phyloP scores from a whole-genome alignment of 805 yeast species.

The Wickerhamomyces bisporus region DNA sequence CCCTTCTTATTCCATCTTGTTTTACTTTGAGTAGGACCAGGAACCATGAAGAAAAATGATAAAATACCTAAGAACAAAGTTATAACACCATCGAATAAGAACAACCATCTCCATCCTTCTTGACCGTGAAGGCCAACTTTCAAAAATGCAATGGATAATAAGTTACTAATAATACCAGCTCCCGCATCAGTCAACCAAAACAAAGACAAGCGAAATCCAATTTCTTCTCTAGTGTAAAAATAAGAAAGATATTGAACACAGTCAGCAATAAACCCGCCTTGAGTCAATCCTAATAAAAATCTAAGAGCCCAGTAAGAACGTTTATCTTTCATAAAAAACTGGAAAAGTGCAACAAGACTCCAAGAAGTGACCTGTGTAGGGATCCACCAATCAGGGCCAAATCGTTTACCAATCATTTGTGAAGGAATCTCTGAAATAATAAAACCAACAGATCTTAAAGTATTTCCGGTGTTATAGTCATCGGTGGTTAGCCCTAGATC shows the following conservation, averaged over 20 bases:
- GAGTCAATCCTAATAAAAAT: conserved; percentile 46
- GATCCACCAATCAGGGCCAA: conserved; percentile 59
- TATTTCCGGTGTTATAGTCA: conserved; percentile 54
- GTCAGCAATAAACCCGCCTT: conserved; percentile 69
- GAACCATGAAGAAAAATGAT: conserved; percentile 46
- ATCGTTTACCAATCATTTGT: conserved; percentile 51
- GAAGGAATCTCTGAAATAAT: conserved; percentile 64
- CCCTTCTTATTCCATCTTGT: conserved; percentile 45
- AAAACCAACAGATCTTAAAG: conserved; percentile 39
- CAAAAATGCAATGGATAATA: conserved; percentile 51
- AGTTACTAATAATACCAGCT: conserved; percentile 40
- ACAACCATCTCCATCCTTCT: conserved; percentile 65
- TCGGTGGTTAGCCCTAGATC: conserved; percentile 48
- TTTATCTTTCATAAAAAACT: conserved; percentile 37
- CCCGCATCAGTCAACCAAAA: conserved; percentile 54
- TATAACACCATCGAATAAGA: conserved; percentile 56
- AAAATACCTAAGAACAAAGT: conserved; percentile 50
- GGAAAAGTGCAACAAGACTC: conserved; percentile 51
- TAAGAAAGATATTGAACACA: conserved; percentile 59
- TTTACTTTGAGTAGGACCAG: conserved; percentile 51
- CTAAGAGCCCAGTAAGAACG: conserved; percentile 42
- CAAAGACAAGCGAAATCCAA: conserved; percentile 52
- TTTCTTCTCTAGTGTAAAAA: conserved; percentile 56
- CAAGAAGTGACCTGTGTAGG: conserved; percentile 53
- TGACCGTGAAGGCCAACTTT: conserved; percentile 40